phyloP scores from a whole-genome alignment of 2,329 filamentous ascomycete species.

The Rutstroemia sydowiana region DNA sequence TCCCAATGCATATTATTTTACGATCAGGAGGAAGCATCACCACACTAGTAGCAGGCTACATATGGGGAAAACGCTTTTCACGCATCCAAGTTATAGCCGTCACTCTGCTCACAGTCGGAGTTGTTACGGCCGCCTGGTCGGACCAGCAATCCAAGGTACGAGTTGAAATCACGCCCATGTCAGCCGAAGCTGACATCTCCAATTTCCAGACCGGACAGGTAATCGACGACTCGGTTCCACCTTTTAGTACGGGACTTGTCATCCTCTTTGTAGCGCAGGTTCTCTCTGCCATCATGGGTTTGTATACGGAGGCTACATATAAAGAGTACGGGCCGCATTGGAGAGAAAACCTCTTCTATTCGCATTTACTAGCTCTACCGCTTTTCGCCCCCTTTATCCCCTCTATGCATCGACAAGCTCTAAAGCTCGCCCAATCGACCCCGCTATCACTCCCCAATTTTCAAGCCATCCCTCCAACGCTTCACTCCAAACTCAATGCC shows the following conservation, averaged over 20 bases:
- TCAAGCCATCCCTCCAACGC: constrained; percentile 31
- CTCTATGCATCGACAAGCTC: constrained; percentile 57
- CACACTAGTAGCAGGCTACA: constrained; percentile 82
- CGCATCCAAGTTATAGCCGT: constrained; percentile 75
- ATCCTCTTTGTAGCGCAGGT: constrained; percentile 85
- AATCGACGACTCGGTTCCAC: constrained; percentile 32
- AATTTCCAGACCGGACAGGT: constrained; percentile 19
- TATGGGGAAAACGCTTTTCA: constrained; percentile 81
- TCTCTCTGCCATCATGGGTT: constrained; percentile 86
- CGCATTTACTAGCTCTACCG: constrained; percentile 66
- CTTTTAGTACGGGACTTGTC: constrained; percentile 62
- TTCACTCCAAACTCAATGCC: constrained; percentile 31
- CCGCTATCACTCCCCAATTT: constrained; percentile 41
- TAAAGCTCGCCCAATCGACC: constrained; percentile 54
- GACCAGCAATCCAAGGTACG: constrained; percentile 76
- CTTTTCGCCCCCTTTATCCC: constrained; percentile 68
- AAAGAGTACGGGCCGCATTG: constrained; percentile 78
- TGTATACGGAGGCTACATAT: constrained; percentile 92
- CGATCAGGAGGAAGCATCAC: constrained; percentile 93
- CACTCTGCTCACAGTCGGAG: constrained; percentile 73
- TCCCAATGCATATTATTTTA: constrained; percentile 94
- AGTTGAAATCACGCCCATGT: not conserved
- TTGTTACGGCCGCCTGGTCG: constrained; percentile 81
- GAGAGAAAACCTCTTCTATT: constrained; percentile 96
- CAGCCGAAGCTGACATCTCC: constrained; percentile 12